A percentile compares a stretch with the other conserved stretches of the same genome.
phyloP scores from a whole-genome alignment of 345 rosid species.

The Citrus australasica region DNA sequence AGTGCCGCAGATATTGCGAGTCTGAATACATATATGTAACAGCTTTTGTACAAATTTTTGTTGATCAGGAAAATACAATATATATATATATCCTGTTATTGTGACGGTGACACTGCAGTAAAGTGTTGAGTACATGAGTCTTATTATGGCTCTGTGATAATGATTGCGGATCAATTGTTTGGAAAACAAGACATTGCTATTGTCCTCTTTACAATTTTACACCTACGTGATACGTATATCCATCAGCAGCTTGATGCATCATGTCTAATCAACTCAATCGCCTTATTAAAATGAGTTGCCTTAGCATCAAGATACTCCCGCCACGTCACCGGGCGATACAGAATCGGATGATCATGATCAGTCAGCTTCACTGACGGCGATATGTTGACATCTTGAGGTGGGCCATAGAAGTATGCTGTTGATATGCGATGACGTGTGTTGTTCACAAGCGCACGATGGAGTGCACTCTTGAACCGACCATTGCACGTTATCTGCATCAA shows the following conservation, averaged over 20 bases:
- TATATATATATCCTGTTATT: background rate
- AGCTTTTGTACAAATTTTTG: background rate
- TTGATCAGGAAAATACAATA: background rate
- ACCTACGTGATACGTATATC: too few relatives aligned
- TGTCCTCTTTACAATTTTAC: too few relatives aligned
- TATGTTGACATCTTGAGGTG: slow-evolving; percentile 29
- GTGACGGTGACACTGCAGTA: background rate
- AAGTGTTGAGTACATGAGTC: background rate
- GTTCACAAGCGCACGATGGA: slow-evolving; percentile 47
- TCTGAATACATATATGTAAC: background rate
- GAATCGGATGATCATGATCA: slow-evolving; percentile 36
- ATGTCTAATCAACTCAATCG: slow-evolving; percentile 31
- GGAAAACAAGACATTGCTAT: too few relatives aligned
- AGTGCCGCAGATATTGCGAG: background rate
- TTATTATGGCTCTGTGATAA: too few relatives aligned
- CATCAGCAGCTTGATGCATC: background rate
- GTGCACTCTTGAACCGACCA: slow-evolving; percentile 37
- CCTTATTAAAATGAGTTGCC: slow-evolving; percentile 34
- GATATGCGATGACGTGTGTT: slow-evolving; percentile 40
- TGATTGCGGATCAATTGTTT: too few relatives aligned
- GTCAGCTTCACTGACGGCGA: slow-evolving; percentile 26
- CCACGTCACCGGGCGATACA: slow-evolving; percentile 38
- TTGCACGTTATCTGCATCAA: slow-evolving; percentile 42
- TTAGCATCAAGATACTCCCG: slow-evolving; percentile 46
- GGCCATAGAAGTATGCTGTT: slow-evolving; percentile 40